Base-by-base conservation (phyloP, 225 moss, liverwort and hornwort genomes). In the Thuidium tamariscinum region DNA sequence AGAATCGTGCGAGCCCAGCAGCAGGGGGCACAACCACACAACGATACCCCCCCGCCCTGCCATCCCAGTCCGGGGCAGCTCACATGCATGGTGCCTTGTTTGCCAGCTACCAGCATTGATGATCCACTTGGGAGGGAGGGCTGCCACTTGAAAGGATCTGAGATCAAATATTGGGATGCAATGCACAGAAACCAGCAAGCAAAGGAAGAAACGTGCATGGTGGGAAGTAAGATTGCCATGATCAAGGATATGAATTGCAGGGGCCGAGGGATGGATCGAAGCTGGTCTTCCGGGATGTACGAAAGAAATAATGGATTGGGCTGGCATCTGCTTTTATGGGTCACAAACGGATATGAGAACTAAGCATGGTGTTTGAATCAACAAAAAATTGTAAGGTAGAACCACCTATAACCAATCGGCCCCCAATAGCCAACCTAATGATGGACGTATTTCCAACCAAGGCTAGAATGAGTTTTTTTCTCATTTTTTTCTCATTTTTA, bases 291-390 rank as follows among this genome's bases (percentile, higher is more conserved):
- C 2, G 4, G 16, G 15, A 23, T 77, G 56, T 56, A 37, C 56
- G 2, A 67, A 37, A 22, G 0, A 22, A 77, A 75, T 10, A 32
- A 49, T 75, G n/a, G 51, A n/a, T 48, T 48, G 32, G 20, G 74
- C 3, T 74, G 32, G 48, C 32, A 48, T 2, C 21, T 0, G 20
- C 29, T 71, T 32, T 48, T 5, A 20, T 0, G 3, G 30, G 46
- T 2, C 46, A 49, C 49, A 30, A 18, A 16, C 4, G 44, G 30
- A 30, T 18, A 30, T 48, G 72, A 27, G 18, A 18, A 18, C 44
- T 41, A 3, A 15, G 26, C 42, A 42, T 8, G 26, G 27, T 9
- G 3, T 36, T 1, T 0, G 1, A 66, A 36, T 2, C 6, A 63
- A 30, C 52, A 52, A 9, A 44, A n/a, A n/a, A n/a, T n/a, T n/a